Conservation (phyloP, 306 rosid species). For the Castanea crenata region DNA sequence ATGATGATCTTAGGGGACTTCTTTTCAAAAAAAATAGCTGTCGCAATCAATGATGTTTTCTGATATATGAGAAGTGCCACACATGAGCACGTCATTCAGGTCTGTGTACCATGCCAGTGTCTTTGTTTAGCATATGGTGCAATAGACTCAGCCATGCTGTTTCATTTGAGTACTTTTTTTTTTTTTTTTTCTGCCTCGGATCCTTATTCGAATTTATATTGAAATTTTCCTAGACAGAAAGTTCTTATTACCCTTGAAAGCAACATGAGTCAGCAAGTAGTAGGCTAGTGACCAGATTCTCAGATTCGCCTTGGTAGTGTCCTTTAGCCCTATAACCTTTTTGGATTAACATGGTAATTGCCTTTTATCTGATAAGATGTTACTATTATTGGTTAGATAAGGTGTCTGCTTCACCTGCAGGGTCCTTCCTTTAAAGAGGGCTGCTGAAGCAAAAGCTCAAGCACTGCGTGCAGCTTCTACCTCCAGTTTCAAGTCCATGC, state of each 20-base stretch:
- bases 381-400: conserved; percentile 26
- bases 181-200: conserved; percentile 33
- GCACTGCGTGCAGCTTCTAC: conserved; percentile 67
- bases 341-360: conserved; percentile 58
- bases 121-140: conserved; percentile 22
- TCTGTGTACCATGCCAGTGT: neutral
- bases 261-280: conserved; percentile 80
- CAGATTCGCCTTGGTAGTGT: conserved; percentile 64
- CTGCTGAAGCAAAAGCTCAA: conserved; percentile 82
- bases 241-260: conserved; percentile 70
- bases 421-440: conserved; percentile 84
- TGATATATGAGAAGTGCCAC: neutral
- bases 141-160: conserved; percentile 32
- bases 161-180: conserved; percentile 31
- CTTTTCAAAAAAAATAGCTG: neutral
- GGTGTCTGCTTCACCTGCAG: conserved; percentile 45
- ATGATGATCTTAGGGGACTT: neutral
- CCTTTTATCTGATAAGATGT: conserved; percentile 17
- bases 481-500: conserved; percentile 74
- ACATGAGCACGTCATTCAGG: neutral
- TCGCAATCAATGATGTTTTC: neutral
- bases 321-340: conserved; percentile 49
- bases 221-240: conserved; percentile 76
- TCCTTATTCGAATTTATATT: conserved; percentile 53
- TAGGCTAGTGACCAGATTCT: conserved; percentile 76